Evolutionary conservation across 495 filamentous ascomycete genomes (phyloP).

Genomic region (Apiosordaria backusii): DNA sequence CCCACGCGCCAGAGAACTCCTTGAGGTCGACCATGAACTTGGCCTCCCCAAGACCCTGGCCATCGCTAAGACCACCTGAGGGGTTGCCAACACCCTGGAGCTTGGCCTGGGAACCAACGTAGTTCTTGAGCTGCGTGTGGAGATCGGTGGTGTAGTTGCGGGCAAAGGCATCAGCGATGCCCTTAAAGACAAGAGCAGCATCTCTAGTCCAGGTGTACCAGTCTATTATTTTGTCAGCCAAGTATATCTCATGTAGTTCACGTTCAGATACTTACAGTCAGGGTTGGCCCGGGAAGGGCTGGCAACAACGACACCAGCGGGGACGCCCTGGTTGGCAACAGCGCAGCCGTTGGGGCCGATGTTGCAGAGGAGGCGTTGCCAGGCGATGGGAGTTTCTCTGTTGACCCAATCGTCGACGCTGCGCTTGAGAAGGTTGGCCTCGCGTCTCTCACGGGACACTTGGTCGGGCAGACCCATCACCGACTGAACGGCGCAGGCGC

Average conservation of each 20-base stretch:
- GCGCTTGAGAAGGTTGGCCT: slow-evolving; percentile 41
- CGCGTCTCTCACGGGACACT: slow-evolving; percentile 31
- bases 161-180: slow-evolving; percentile 56
- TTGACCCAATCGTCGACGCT: slow-evolving; percentile 54
- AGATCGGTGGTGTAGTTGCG: slow-evolving; percentile 50
- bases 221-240: slow-evolving; percentile 34
- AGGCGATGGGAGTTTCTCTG: slow-evolving; percentile 50
- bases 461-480: slow-evolving; percentile 44
- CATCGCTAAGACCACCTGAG: slow-evolving; percentile 49
- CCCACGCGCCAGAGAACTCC: slow-evolving; percentile 63
- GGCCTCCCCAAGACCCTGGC: slow-evolving; percentile 56
- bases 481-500: slow-evolving; percentile 46
- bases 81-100: slow-evolving; percentile 61
- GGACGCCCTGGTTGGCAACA: slow-evolving; percentile 37
- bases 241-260: not conserved
- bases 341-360: slow-evolving; percentile 55
- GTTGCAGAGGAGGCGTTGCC: slow-evolving; percentile 54
- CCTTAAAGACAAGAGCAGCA: slow-evolving; percentile 60
- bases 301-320: slow-evolving; percentile 58
- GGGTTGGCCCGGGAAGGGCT: slow-evolving; percentile 56
- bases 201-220: slow-evolving; percentile 73
- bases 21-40: slow-evolving; percentile 59
- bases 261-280: slow-evolving; percentile 50
- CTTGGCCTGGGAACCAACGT: slow-evolving; percentile 54
- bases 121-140: slow-evolving; percentile 55